Percentiles rank a stretch among this genome's conserved stretches.
Conservation (phyloP, 139 green algal species). For the Chara braunii region DNA sequence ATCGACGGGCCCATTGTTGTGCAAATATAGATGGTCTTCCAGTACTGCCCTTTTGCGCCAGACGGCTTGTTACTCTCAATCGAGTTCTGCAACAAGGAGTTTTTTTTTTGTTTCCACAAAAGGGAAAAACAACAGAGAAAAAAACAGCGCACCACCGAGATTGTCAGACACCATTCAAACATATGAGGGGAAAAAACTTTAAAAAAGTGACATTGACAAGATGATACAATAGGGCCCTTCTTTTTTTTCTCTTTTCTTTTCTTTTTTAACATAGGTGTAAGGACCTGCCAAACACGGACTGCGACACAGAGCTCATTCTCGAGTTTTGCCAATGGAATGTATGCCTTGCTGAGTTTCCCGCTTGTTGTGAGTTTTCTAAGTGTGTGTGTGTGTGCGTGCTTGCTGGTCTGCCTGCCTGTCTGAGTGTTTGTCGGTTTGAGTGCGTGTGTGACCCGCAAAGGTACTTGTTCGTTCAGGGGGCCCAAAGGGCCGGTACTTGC, state of each 20-base stretch:
- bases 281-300: too few species aligned
- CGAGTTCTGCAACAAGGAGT: conserved; percentile 28
- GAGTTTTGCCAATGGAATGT: too few species aligned
- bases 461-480: too few species aligned
- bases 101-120: not conserved
- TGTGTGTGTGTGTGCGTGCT: too few species aligned
- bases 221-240: not conserved
- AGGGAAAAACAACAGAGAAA: not conserved
- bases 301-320: not conserved
- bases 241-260: not conserved
- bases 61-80: conserved; percentile 85
- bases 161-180: not conserved
- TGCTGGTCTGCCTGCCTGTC: too few species aligned
- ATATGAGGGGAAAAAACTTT: not conserved
- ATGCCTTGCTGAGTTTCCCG: too few species aligned
- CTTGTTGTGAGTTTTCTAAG: too few species aligned
- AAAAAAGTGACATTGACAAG: not conserved
- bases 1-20: conserved; percentile 90
- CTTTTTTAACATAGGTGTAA: too few species aligned
- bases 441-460: too few species aligned
- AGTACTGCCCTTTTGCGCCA: conserved; percentile 96
- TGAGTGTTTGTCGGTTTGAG: too few species aligned
- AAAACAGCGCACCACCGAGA: not conserved
- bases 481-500: too few species aligned
- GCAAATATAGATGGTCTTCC: conserved; percentile 87